phyloP scores from a whole-genome alignment of 208 protist species.

The Balamuthia mandrillaris region DNA sequence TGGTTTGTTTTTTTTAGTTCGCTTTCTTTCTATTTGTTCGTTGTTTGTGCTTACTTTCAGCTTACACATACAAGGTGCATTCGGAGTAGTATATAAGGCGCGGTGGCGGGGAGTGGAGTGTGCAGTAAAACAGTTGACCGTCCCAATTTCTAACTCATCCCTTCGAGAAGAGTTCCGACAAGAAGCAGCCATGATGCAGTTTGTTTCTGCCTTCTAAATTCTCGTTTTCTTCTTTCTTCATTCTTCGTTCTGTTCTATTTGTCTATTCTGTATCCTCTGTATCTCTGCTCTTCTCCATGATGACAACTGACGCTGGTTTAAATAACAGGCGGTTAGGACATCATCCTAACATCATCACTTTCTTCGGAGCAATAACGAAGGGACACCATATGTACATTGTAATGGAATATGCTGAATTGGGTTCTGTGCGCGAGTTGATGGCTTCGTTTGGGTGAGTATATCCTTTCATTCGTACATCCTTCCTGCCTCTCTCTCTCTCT shows the following conservation, averaged over 20 bases:
- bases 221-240: too few relatives aligned
- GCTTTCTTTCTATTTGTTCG: too few relatives aligned
- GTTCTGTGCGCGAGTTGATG: constrained; percentile 19
- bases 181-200: constrained; percentile 35
- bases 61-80: too few relatives aligned
- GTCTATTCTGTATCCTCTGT: background rate
- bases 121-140: too few relatives aligned
- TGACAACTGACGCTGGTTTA: background rate
- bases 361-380: constrained; percentile 22
- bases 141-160: too few relatives aligned
- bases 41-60: too few relatives aligned
- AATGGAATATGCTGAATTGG: constrained; percentile 22
- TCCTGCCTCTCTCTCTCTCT: too few relatives aligned
- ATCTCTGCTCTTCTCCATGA: background rate
- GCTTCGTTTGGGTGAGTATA: too few relatives aligned
- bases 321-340: constrained; percentile 10
- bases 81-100: too few relatives aligned
- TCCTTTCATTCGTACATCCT: too few relatives aligned
- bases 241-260: background rate
- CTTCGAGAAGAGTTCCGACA: constrained; percentile 29
- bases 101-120: too few relatives aligned
- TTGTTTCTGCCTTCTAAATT: background rate
- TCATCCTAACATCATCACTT: constrained; percentile 30
- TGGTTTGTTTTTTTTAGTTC: too few relatives aligned
- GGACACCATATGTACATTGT: constrained; percentile 27